A percentile compares a stretch with the other conserved stretches of the same genome.
Evolutionary conservation across 495 filamentous ascomycete genomes (phyloP).

Genomic region (Penicillium tannophilum): DNA sequence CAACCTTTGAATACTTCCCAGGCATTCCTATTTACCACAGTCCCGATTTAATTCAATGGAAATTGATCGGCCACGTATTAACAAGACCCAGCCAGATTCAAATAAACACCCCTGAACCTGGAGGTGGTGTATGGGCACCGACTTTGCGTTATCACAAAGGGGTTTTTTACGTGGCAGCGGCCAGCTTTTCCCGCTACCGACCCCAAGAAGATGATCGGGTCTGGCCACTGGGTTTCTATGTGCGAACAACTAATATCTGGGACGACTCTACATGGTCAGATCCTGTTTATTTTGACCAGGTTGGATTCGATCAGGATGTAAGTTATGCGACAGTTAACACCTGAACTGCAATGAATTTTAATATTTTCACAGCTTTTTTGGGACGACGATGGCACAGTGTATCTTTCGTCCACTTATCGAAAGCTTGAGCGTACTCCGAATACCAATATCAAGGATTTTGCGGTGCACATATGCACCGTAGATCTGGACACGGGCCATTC

Average conservation of each 20-base stretch:
- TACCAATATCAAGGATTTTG: conserved; percentile 38
- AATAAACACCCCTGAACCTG: conserved; percentile 57
- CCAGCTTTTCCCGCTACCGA: conserved; percentile 43
- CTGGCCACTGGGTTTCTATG: conserved; percentile 51
- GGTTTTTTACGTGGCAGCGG: conserved; percentile 44
- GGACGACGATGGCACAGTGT: conserved; percentile 43
- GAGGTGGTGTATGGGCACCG: conserved; percentile 49
- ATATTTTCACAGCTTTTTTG: conserved; percentile 37
- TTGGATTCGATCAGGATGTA: conserved; percentile 51
- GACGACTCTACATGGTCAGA: conserved; percentile 49
- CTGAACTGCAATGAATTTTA: neutral
- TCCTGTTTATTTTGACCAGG: conserved; percentile 51
- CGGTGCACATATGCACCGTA: conserved; percentile 42
- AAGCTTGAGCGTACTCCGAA: conserved; percentile 32
- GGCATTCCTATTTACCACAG: conserved; percentile 51
- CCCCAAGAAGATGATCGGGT: conserved; percentile 47
- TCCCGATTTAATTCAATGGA: conserved; percentile 48
- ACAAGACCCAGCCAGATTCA: conserved; percentile 61
- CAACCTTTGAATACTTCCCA: conserved; percentile 52
- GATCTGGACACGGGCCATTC: conserved; percentile 39
- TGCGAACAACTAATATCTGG: conserved; percentile 50
- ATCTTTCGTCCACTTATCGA: conserved; percentile 41
- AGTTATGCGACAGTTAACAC: conserved; percentile 6
- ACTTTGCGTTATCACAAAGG: conserved; percentile 44
- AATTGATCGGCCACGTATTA: conserved; percentile 57